Conservation (phyloP, 2,329 filamentous ascomycete genomes). For the Phyllosticta citriasiana region DNA sequence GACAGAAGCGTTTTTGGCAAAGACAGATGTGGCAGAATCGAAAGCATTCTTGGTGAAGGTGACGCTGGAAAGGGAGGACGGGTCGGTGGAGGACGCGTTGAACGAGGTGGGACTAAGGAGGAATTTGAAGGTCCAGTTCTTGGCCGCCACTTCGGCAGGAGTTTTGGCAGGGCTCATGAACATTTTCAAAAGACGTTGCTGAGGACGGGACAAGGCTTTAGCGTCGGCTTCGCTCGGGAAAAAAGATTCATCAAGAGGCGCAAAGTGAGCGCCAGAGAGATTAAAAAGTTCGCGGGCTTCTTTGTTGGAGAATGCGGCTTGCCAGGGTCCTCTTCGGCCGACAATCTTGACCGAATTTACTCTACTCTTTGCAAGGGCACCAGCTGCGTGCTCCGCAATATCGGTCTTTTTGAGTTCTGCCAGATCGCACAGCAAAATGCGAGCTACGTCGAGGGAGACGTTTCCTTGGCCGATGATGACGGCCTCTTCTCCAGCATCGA, state of each 20-base stretch:
- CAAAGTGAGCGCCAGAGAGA: constrained; percentile 61
- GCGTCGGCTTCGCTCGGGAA: constrained; percentile 56
- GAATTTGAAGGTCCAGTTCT: constrained; percentile 78
- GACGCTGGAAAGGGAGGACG: constrained; percentile 50
- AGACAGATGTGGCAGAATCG: constrained; percentile 28
- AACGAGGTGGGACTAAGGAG: constrained; percentile 71
- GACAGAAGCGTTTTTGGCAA: constrained; percentile 43
- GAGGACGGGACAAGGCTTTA: constrained; percentile 57
- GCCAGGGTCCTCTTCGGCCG: constrained; percentile 68
- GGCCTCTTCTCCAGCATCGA: constrained; percentile 68
- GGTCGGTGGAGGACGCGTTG: constrained; percentile 36
- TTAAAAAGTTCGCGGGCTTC: constrained; percentile 83
- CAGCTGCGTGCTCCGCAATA: constrained; percentile 76
- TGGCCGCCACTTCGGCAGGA: constrained; percentile 40
- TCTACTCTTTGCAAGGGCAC: constrained; percentile 59
- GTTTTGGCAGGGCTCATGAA: constrained; percentile 62
- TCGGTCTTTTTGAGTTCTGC: constrained; percentile 71
- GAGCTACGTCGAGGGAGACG: constrained; percentile 85
- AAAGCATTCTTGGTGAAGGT: constrained; percentile 51
- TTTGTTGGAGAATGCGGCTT: constrained; percentile 93
- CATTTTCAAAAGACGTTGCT: constrained; percentile 70
- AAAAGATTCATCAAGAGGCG: constrained; percentile 54
- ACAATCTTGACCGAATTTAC: constrained; percentile 78
- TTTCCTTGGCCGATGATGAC: constrained; percentile 92
- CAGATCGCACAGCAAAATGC: constrained; percentile 71